Evolutionary conservation across 2,329 filamentous ascomycete species (phyloP).

Genomic region (Penicillium italicum): DNA sequence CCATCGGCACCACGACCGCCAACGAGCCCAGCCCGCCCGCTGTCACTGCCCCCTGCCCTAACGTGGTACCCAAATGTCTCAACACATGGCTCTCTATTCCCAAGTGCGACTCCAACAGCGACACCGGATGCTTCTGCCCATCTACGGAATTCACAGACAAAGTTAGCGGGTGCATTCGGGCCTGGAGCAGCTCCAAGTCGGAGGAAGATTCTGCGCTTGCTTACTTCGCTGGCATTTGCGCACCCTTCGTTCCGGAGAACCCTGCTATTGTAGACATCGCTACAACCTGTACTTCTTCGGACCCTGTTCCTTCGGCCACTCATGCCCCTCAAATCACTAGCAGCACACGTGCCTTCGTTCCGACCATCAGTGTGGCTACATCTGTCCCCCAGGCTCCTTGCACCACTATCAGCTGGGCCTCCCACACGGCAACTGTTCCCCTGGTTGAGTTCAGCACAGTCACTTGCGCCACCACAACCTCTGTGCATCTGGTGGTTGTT

Average conservation of each 20-base stretch:
- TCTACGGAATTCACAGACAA: conserved; percentile 68
- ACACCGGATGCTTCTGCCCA: conserved; percentile 80
- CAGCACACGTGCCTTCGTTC: background rate
- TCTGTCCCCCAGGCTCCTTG: conserved; percentile 23
- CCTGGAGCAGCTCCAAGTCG: conserved; percentile 64
- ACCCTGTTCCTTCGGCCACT: conserved; percentile 29
- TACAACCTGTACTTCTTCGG: conserved; percentile 46
- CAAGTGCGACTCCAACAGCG: conserved; percentile 76
- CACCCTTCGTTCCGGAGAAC: conserved; percentile 66
- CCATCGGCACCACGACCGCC: background rate
- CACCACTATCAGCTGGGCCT: conserved; percentile 37
- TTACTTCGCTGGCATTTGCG: conserved; percentile 89
- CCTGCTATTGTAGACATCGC: conserved; percentile 58
- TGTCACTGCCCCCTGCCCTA: conserved; percentile 50
- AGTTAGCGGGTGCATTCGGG: conserved; percentile 73
- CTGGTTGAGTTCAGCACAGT: conserved; percentile 38
- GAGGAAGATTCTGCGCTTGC: conserved; percentile 66
- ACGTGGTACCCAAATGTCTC: conserved; percentile 76
- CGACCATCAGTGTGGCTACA: background rate
- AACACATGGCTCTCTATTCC: conserved; percentile 77
- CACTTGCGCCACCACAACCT: conserved; percentile 19
- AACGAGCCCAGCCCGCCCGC: conserved; percentile 13
- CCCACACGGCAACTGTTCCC: conserved; percentile 40
- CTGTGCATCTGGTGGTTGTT: conserved; percentile 20
- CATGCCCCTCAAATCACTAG: background rate